Conservation (phyloP, 1,284 basidiomycete genomes). For the Trametes sp. region DNA sequence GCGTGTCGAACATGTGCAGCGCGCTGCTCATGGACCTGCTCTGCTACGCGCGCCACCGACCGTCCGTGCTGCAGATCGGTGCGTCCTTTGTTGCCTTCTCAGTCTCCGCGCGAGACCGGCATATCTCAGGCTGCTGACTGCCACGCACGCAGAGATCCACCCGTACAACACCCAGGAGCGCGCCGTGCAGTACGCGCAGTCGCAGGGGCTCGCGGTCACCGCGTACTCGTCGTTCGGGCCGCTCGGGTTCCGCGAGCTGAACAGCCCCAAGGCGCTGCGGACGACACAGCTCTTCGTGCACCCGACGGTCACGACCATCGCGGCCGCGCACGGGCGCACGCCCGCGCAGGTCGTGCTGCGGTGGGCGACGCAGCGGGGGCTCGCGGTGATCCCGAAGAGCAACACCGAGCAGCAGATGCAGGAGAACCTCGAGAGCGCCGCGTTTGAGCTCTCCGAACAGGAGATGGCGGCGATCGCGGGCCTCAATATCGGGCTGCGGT, state of each 20-base stretch:
- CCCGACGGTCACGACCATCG: conserved; percentile 31
- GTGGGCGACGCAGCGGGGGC: conserved; percentile 38
- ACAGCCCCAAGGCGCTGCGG: conserved; percentile 31
- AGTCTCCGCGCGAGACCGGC: background rate
- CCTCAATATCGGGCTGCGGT: conserved; percentile 34
- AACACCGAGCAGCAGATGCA: conserved; percentile 30
- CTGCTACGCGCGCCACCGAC: conserved; percentile 36
- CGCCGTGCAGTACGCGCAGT: conserved; percentile 33
- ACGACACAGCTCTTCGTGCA: conserved; percentile 36
- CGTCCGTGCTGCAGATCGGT: conserved; percentile 38
- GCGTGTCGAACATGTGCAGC: conserved; percentile 38
- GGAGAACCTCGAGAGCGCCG: conserved; percentile 32
- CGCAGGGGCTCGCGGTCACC: conserved; percentile 34
- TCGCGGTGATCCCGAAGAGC: conserved; percentile 38
- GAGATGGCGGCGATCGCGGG: conserved; percentile 32
- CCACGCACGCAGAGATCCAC: conserved; percentile 33
- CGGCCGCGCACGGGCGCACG: conserved; percentile 28
- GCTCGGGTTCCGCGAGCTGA: conserved; percentile 37
- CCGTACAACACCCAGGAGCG: conserved; percentile 36
- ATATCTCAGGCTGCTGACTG: background rate
- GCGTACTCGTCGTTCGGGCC: conserved; percentile 40
- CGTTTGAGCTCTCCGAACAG: conserved; percentile 28
- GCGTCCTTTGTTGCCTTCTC: conserved; percentile 3
- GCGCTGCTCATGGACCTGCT: conserved; percentile 38
- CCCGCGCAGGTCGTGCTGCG: conserved; percentile 36